Percentiles rank a stretch among this genome's conserved stretches.
Evolutionary conservation across 371 early-diverging fungal species (phyloP).

Genomic region (Saksenaea vasiformis): DNA sequence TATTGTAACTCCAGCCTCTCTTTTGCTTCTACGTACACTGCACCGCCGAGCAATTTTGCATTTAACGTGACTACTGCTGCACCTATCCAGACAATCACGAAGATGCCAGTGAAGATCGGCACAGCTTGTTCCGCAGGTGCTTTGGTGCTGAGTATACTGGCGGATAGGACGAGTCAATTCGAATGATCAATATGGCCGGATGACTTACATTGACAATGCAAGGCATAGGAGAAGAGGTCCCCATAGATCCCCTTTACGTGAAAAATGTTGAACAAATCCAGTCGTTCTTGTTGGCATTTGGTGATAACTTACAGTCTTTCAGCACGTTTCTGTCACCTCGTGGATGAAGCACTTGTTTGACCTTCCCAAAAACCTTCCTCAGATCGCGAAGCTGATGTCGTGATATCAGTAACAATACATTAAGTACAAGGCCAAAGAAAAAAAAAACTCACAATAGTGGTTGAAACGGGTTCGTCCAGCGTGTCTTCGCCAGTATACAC

Average conservation of each 20-base stretch:
- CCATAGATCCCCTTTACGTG: conserved; percentile 87
- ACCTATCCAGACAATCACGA: conserved; percentile 91
- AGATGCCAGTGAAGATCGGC: conserved; percentile 86
- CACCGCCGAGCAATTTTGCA: conserved; percentile 89
- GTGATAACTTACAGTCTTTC: conserved; percentile 67
- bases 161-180: neutral
- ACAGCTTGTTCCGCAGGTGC: conserved; percentile 74
- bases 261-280: neutral
- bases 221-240: conserved; percentile 92
- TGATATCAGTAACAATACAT: neutral
- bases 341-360: conserved; percentile 76
- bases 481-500: conserved; percentile 59
- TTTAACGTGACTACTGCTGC: conserved; percentile 92
- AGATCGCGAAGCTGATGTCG: conserved; percentile 73
- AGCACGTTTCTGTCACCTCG: conserved; percentile 66
- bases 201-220: conserved; percentile 75
- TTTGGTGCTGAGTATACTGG: conserved; percentile 64
- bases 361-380: conserved; percentile 69
- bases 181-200: neutral
- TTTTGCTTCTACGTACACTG: conserved; percentile 57
- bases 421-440: neutral
- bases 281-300: conserved; percentile 18
- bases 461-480: conserved; percentile 89
- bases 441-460: conserved; percentile 66
- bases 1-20: neutral